phyloP scores from a whole-genome alignment of 495 filamentous ascomycete species.

The Extremus antarcticus region DNA sequence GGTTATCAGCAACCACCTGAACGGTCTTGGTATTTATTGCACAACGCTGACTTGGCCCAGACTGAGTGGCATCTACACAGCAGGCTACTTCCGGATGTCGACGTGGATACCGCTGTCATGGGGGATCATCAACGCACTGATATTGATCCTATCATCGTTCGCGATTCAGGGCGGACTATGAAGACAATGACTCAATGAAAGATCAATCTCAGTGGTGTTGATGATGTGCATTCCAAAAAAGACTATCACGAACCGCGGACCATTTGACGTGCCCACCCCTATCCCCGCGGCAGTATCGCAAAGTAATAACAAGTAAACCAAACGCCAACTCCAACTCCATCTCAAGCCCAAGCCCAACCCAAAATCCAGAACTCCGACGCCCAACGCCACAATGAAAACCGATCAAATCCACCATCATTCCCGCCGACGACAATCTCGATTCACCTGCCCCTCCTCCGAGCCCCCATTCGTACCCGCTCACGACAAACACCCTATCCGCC shows the following conservation, averaged over 20 bases:
- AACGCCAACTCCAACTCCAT: neutral
- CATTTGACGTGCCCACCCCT: too few relatives aligned
- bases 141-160: constrained; percentile 88
- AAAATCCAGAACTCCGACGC: neutral
- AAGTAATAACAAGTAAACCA: too few relatives aligned
- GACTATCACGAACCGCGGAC: too few relatives aligned
- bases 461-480: too few relatives aligned
- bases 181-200: too few relatives aligned
- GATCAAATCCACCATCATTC: neutral
- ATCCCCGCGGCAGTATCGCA: too few relatives aligned
- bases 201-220: neutral
- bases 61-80: constrained; percentile 75
- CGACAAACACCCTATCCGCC: too few relatives aligned
- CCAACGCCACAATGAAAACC: neutral
- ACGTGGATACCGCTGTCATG: constrained; percentile 96
- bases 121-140: constrained; percentile 79
- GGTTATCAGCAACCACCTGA: neutral
- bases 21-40: neutral
- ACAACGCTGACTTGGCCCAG: constrained; percentile 35
- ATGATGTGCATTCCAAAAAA: neutral
- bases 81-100: constrained; percentile 85
- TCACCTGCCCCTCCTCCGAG: too few relatives aligned
- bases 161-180: constrained; percentile 91
- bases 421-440: neutral
- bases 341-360: neutral